Conservation (phyloP, 257 asterid genomes). For the Nicotiana benthamiana region DNA sequence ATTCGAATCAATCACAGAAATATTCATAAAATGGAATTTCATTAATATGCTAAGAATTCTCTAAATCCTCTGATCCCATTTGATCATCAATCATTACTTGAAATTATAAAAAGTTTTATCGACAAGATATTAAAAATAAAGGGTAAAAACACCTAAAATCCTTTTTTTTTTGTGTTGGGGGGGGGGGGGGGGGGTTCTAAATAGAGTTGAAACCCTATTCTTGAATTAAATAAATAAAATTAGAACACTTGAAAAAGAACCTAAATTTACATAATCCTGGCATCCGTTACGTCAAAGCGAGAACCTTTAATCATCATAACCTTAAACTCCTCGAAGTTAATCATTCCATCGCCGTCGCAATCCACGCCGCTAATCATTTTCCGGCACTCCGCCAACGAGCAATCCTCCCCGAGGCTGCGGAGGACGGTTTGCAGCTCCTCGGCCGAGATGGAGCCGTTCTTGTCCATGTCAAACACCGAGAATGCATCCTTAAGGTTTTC, state of each 20-base stretch:
- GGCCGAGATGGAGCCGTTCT: constrained; percentile 55
- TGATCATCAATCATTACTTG: neutral
- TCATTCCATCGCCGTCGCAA: constrained; percentile 61
- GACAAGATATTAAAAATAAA: neutral
- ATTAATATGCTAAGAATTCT: neutral
- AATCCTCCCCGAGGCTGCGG: constrained; percentile 66
- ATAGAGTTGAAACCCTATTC: neutral
- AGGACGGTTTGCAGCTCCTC: constrained; percentile 71
- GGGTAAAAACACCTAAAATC: neutral
- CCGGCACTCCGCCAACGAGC: constrained; percentile 62
- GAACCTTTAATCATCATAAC: constrained; percentile 76
- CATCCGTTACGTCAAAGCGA: constrained; percentile 21
- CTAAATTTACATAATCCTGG: neutral
- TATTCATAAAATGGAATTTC: neutral
- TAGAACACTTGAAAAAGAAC: neutral
- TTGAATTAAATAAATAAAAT: neutral
- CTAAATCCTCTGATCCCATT: neutral
- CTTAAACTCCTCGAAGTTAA: constrained; percentile 79
- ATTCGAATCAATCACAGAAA: neutral
- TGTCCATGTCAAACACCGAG: constrained; percentile 64
- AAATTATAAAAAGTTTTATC: neutral
- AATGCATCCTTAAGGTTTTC: constrained; percentile 63
- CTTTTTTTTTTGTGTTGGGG: neutral
- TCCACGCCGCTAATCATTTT: constrained; percentile 83
- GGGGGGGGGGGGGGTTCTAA: neutral